Base-by-base conservation (phyloP, 805 yeast genomes). In the Barnettozyma salicaria region DNA sequence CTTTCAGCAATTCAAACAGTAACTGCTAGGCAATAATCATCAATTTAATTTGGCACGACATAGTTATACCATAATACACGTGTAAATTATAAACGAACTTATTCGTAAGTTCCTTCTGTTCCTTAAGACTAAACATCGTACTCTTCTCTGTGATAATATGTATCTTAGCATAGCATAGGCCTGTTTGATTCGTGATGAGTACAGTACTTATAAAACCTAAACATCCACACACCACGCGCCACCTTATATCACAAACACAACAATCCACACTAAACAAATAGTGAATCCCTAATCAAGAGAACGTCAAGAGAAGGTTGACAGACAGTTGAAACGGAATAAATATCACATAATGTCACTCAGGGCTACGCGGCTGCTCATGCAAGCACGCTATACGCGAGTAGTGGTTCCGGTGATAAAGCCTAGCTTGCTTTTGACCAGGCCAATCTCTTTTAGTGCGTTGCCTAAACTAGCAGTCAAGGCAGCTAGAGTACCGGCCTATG, bases 401-500 rank as follows among this genome's bases (percentile, higher is more conserved):
- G 23, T 26, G 12, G 27, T 24, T 2, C 34, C 31, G 11, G 13
- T 21, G 21, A 32, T 21, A 14, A 32, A 27, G 9, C 37, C 32
- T 7, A 10, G 14, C 12, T 25, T 36, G 36, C 29, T 34, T n/a
- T 23, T 36, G 27, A 19, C 40, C 13, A 45, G 45, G 32, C 34
- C 42, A 5, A 32, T 55, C 35, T 52, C 58, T 6, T 50, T 55
- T 39, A 36, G 43, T 22, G 59, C 71, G 1, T 39, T 69, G 11
- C 80, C 80, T 18, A 78, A 72, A 53, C 58, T 78, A 0, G 61
- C 80, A 5, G 72, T 73, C 1, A 72, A 72, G 37, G 68, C 72
- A 1, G 65, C 75, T 1, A 74, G 72, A 44, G 58, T 81, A 2
- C 96, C 97, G 0, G 90, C 87, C 0, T 80, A 80, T 44, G 64